These are phyloP conservation scores for Furcasterigmium sp. DNA, from an alignment of 2,329 filamentous ascomycete species.

Conservation along the genomic window DNA sequence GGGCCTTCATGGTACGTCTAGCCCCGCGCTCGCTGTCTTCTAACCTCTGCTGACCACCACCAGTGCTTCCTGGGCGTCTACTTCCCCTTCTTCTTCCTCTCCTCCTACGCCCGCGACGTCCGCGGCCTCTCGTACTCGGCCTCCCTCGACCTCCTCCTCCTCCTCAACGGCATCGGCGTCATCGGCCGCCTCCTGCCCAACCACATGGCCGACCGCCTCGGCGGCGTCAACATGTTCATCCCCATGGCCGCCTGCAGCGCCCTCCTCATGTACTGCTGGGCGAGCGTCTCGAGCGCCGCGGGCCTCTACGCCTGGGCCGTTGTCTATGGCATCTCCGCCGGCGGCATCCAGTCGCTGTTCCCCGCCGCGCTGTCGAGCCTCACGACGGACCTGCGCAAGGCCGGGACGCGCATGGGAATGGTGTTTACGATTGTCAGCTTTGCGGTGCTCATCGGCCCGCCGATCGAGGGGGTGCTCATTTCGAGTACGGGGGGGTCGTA, in stretches of 20 bases:
- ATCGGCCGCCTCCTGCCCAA: slow-evolving; percentile 54
- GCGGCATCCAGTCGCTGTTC: slow-evolving; percentile 61
- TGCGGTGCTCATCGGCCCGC: slow-evolving; percentile 45
- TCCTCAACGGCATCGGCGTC: slow-evolving; percentile 59
- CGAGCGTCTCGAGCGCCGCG: slow-evolving; percentile 40
- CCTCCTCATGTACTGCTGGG: slow-evolving; percentile 50
- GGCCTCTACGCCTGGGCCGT: slow-evolving; percentile 58
- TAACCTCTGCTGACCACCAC: background rate
- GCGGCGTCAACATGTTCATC: slow-evolving; percentile 57
- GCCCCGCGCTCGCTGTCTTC: background rate
- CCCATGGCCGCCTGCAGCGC: slow-evolving; percentile 36
- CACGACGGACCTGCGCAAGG: slow-evolving; percentile 44
- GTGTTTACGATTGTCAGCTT: slow-evolving; percentile 51
- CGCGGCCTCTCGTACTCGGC: slow-evolving; percentile 38
- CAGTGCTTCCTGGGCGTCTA: slow-evolving; percentile 48
- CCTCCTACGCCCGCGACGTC: slow-evolving; percentile 39
- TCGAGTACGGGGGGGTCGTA: slow-evolving; percentile 34
- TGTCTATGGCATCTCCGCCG: slow-evolving; percentile 59
- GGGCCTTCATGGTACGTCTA: slow-evolving; percentile 18
- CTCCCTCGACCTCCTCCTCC: slow-evolving; percentile 56
- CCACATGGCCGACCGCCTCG: slow-evolving; percentile 50
- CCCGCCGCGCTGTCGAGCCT: slow-evolving; percentile 55
- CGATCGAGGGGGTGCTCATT: slow-evolving; percentile 46
- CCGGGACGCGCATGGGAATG: slow-evolving; percentile 54
- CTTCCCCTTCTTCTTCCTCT: slow-evolving; percentile 55